Evolutionary conservation across 148 eudicot species (phyloP).

Genomic region (Chenopodium album): DNA sequence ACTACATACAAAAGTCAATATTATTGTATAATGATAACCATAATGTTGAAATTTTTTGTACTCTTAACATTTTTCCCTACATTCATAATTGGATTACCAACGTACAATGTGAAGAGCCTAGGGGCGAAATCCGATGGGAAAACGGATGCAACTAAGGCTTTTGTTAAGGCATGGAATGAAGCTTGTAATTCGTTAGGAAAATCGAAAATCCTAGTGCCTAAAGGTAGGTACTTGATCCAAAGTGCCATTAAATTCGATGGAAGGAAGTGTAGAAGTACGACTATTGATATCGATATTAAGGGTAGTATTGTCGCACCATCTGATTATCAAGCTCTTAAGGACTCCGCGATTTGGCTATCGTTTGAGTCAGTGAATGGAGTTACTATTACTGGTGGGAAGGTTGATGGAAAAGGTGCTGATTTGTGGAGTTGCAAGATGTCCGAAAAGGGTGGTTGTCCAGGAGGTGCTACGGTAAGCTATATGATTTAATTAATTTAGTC

Average conservation of each 20-base stretch:
- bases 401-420: constrained; percentile 41
- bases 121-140: constrained; percentile 40
- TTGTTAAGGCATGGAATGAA: constrained; percentile 43
- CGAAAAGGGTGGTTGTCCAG: constrained; percentile 33
- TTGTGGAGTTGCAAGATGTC: constrained; percentile 41
- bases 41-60: not conserved
- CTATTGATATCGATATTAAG: constrained; percentile 29
- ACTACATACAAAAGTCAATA: not conserved
- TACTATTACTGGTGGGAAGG: constrained; percentile 38
- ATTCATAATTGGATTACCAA: not conserved
- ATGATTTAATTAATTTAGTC: too few species aligned
- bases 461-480: constrained; percentile 38
- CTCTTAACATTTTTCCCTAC: not conserved
- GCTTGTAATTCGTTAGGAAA: constrained; percentile 38
- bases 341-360: constrained; percentile 13
- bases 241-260: constrained; percentile 25
- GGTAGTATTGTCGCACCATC: constrained; percentile 48
- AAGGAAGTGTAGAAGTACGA: constrained; percentile 33
- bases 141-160: constrained; percentile 33
- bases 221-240: constrained; percentile 36
- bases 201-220: constrained; percentile 42
- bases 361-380: constrained; percentile 33
- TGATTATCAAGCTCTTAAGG: constrained; percentile 32
- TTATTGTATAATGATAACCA: not conserved
- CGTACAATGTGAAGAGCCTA: constrained; percentile 31